phyloP scores from a whole-genome alignment of 1,284 basidiomycete species.

The Garcileccinum viscosum region DNA sequence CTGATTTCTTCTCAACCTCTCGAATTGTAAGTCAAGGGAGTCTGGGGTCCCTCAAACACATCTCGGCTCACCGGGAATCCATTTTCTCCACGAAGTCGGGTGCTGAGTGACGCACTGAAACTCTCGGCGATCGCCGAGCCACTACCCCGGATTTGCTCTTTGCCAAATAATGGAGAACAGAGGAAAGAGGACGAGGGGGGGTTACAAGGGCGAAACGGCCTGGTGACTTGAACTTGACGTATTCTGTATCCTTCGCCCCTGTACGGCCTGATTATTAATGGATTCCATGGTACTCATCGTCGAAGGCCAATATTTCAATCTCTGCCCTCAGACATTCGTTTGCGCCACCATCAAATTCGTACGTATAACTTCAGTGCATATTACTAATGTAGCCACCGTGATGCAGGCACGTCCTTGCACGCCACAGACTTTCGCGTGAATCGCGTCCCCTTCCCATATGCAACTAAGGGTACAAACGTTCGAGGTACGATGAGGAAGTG shows the following conservation, averaged over 20 bases:
- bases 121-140: background rate
- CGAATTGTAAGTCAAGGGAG: too few relatives aligned
- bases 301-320: too few relatives aligned
- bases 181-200: background rate
- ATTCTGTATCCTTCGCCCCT: background rate
- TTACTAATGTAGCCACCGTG: too few relatives aligned
- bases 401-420: background rate
- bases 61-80: too few relatives aligned
- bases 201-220: background rate
- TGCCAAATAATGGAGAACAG: background rate
- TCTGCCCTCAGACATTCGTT: background rate
- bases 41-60: too few relatives aligned
- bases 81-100: too few relatives aligned
- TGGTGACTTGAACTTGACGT: too few relatives aligned
- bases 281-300: too few relatives aligned
- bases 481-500: background rate
- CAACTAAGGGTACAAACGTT: background rate
- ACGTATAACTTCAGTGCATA: too few relatives aligned
- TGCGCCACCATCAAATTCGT: background rate
- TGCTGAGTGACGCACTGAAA: too few relatives aligned
- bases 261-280: background rate
- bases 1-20: background rate
- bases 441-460: background rate
- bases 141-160: background rate
- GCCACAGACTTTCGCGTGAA: background rate